These are phyloP conservation scores for Acanthamoeba lugdunensis DNA, from an alignment of 208 protist genomes.

Conservation along the genomic window DNA sequence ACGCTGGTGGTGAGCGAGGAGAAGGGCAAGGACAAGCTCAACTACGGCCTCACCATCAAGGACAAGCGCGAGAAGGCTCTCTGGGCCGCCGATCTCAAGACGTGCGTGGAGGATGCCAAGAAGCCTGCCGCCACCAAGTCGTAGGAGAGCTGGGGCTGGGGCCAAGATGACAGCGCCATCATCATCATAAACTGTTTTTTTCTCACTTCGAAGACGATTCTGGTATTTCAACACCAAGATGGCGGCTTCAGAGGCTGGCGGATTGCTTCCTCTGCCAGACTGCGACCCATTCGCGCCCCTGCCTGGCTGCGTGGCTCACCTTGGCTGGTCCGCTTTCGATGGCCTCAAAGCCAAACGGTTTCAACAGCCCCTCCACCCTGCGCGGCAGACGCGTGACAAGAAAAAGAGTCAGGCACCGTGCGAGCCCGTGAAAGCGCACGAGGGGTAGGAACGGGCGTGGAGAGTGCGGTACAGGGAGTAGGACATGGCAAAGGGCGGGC, in stretches of 20 bases:
- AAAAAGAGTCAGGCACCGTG: too few relatives aligned
- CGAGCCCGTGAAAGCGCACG: neutral
- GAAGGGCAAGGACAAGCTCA: slow-evolving; percentile 5
- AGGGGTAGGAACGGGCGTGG: neutral
- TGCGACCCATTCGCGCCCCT: slow-evolving; percentile 18
- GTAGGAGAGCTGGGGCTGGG: neutral
- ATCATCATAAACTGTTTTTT: too few relatives aligned
- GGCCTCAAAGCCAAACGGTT: neutral
- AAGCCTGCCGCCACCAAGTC: neutral
- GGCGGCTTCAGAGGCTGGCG: neutral
- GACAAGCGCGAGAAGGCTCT: slow-evolving; percentile 1
- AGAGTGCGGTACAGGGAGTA: neutral
- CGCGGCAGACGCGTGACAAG: neutral
- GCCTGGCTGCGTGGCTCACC: neutral
- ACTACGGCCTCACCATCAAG: slow-evolving; percentile 18
- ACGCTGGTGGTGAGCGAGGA: slow-evolving; percentile 28
- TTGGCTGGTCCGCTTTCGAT: neutral
- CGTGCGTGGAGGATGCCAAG: neutral
- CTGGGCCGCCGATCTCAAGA: slow-evolving; percentile 12
- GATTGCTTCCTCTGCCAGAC: neutral
- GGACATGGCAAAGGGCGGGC: slow-evolving; percentile 54
- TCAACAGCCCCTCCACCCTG: slow-evolving; percentile 10
- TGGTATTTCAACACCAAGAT: too few relatives aligned
- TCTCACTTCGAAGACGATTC: too few relatives aligned
- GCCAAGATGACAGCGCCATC: neutral